Base-by-base conservation (phyloP, 139 green algal genomes). In the Nannochloris sp. region DNA sequence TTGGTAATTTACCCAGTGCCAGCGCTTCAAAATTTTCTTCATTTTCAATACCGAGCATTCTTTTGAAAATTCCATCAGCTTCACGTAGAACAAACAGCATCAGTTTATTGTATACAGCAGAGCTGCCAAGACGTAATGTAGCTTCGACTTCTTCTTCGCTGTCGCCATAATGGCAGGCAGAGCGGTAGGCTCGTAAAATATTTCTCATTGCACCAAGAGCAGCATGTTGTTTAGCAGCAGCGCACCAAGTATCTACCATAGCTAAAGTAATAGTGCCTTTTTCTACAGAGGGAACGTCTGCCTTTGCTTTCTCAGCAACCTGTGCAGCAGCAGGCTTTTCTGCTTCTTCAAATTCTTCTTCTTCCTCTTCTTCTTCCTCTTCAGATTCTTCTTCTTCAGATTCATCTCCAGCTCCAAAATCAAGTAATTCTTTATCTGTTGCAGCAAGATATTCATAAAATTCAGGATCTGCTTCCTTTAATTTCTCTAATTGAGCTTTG, bases 81-180 rank as follows among this genome's bases (percentile, higher is more conserved):
- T 97, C 84, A 6, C 38, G 53, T 19, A 97, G 78, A 61, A 88
- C 79, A 75, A 95, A 96, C 32, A 96, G 68, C 67, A 97, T 68
- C n/a, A 95, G 59, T 19, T 64, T 55, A 80, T 97, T 95, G 82
- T 95, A 96, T 4, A 88, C 85, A 10, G 84, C 69, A 7, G 61
- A 78, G 71, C 72, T 84, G 34, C 75, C 79, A 33, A 95, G 85
- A 47, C 61, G 71, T 65, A 94, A 69, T 29, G 47, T 73, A 15
- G 59, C 67, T 15, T 76, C 60, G 66, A 75, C 68, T 54, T 82
- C 53, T 39, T 83, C 72, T 33, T 92, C 81, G 2, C 60, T 68
- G 55, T 96, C 91, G 5, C 92, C 89, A 70, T 93, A 92, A 69
- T 96, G 91, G 74, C 84, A 92, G 2, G 87, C 87, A 6, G 79